Evolutionary conservation across 2,329 filamentous ascomycete species (phyloP).

Genomic region (Mycosphaerella arachidis): DNA sequence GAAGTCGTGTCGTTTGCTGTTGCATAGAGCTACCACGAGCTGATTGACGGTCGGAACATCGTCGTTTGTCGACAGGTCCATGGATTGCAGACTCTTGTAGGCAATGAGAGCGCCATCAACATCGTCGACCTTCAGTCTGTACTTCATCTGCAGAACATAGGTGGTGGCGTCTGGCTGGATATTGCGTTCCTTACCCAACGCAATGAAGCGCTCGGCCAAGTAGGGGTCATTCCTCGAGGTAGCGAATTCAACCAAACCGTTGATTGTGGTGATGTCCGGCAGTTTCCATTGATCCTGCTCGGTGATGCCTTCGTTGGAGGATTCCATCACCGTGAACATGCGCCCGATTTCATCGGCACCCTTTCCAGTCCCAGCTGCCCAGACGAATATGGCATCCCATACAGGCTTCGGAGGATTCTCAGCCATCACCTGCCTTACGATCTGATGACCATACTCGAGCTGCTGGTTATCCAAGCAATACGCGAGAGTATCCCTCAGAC

Average conservation of each 20-base stretch:
- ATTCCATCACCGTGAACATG: slow-evolving; percentile 64
- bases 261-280: slow-evolving; percentile 69
- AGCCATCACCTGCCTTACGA: slow-evolving; percentile 46
- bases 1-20: slow-evolving; percentile 58
- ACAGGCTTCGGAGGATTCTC: slow-evolving; percentile 32
- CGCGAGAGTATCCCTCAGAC: slow-evolving; percentile 12
- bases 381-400: slow-evolving; percentile 71
- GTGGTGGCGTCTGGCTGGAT: slow-evolving; percentile 66
- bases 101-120: slow-evolving; percentile 63
- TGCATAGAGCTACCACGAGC: slow-evolving; percentile 66
- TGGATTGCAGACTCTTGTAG: slow-evolving; percentile 58
- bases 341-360: slow-evolving; percentile 66
- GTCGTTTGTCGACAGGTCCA: slow-evolving; percentile 53
- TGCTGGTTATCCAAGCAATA: slow-evolving; percentile 45
- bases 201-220: slow-evolving; percentile 68
- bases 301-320: slow-evolving; percentile 20
- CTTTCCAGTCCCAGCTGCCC: slow-evolving; percentile 68
- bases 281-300: slow-evolving; percentile 44
- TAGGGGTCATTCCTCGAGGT: slow-evolving; percentile 65
- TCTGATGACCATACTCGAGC: slow-evolving; percentile 56
- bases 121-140: slow-evolving; percentile 69
- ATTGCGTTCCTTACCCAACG: slow-evolving; percentile 60
- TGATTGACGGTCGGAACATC: slow-evolving; percentile 64
- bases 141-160: slow-evolving; percentile 68
- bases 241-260: slow-evolving; percentile 68